Base-by-base conservation (phyloP, 1,139 yeast species). In the Candida sanyaensis region DNA sequence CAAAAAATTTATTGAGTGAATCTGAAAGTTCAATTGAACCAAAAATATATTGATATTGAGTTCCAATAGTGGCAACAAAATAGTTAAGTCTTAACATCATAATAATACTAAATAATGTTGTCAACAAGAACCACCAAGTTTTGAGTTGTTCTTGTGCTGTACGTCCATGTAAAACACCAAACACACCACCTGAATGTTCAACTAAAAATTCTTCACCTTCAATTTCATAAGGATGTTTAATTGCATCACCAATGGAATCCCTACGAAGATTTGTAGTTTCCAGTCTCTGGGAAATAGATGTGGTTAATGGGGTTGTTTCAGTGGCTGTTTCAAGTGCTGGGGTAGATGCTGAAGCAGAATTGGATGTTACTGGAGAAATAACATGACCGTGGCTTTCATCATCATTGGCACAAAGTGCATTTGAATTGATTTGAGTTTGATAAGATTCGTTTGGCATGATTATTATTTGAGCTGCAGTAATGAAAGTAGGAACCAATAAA, bases 31-130 rank as follows among this genome's bases (percentile, higher is more conserved):
- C 44, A 3, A 60, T 44, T 0, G 74, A 67, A 33, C 61, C 62
- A 50, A 74, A 65, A 48, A 75, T 59, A 50, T 66, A 75, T n/a
- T 72, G 57, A 53, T 74, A 74, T 53, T 75, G 80, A n/a, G 77
- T 63, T 36, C 68, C 68, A 41, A 75, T 66, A 12, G 80, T 75
- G 11, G 79, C 77, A 32, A 75, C 78, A 58, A 75, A 75, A 54
- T 75, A 75, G 60, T 75, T 75, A 42, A 75, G 59, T 51, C 78
- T 60, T 50, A 75, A 64, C 79, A 75, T 75, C 59, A 68, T 75
- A 41, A 74, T 64, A 42, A 74, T 68, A 9, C 75, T 65, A 53
- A 73, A 71, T 21, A 65, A 46, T 50, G 75, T 67, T 65, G 71
- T 66, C 42, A 75, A 62, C 51, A 58, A 63, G 53, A 75, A 75